Conservation (phyloP, 2,329 filamentous ascomycete genomes). For the Fusarium sp. region DNA sequence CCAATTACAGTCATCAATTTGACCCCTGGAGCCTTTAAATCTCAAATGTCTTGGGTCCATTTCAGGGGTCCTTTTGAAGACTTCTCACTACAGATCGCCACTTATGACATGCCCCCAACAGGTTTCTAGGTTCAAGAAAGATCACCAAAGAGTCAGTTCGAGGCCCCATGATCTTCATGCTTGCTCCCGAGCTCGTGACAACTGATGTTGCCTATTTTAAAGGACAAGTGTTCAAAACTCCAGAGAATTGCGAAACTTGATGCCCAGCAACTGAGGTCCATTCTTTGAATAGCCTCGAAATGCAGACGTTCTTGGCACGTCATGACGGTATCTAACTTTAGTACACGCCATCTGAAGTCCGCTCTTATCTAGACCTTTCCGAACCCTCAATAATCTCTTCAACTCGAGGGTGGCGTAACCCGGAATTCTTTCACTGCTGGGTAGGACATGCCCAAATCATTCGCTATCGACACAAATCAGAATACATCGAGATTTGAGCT, state of each 20-base stretch:
- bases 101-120: not conserved
- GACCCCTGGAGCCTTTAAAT: not conserved
- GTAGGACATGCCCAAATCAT: not conserved
- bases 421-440: not conserved
- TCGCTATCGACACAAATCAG: not conserved
- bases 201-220: slow-evolving; percentile 4
- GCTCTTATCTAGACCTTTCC: not conserved
- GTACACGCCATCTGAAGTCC: not conserved
- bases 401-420: not conserved
- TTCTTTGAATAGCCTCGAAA: not conserved
- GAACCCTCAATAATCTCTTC: not conserved
- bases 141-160: not conserved
- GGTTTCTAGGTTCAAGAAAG: slow-evolving; percentile 31
- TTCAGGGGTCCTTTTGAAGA: not conserved
- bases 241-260: slow-evolving; percentile 7
- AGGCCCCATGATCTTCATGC: slow-evolving; percentile 37
- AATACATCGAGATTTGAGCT: not conserved
- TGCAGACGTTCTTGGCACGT: not conserved
- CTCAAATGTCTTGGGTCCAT: not conserved
- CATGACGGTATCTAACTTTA: not conserved
- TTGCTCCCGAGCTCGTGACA: slow-evolving; percentile 17
- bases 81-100: slow-evolving; percentile 6
- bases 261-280: no score
- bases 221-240: slow-evolving; percentile 33
- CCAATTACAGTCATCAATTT: slow-evolving; percentile 34